Conservation (phyloP, 1,139 yeast genomes). For the Wickerhamiella infanticola region DNA sequence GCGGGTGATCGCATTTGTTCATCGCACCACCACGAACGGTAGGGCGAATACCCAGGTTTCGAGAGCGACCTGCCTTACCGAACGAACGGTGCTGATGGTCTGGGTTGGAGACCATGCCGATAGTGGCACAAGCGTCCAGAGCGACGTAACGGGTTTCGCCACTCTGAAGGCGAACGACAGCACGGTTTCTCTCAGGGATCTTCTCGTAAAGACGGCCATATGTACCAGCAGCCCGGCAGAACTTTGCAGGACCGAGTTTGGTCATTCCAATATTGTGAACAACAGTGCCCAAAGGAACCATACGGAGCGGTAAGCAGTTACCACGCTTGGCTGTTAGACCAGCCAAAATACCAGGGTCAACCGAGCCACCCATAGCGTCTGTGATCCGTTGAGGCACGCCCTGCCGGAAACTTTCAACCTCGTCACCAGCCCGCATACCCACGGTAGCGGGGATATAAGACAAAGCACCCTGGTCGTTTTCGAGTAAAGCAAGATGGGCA, state of each 20-base stretch:
- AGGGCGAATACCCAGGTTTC: slow-evolving; percentile 90
- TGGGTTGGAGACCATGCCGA: slow-evolving; percentile 88
- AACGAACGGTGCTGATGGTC: slow-evolving; percentile 80
- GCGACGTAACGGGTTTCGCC: slow-evolving; percentile 91
- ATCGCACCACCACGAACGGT: slow-evolving; percentile 96
- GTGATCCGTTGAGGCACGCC: slow-evolving; percentile 75
- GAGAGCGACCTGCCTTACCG: slow-evolving; percentile 95
- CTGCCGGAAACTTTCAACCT: slow-evolving; percentile 70
- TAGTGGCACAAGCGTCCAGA: slow-evolving; percentile 78
- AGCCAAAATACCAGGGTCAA: slow-evolving; percentile 84
- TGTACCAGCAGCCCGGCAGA: slow-evolving; percentile 90
- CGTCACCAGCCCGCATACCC: slow-evolving; percentile 85
- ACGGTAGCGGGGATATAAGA: slow-evolving; percentile 83
- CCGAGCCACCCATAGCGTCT: slow-evolving; percentile 64
- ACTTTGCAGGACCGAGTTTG: slow-evolving; percentile 68
- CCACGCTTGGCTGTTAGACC: slow-evolving; percentile 86
- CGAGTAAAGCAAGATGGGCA: slow-evolving; percentile 78
- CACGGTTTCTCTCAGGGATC: slow-evolving; percentile 52
- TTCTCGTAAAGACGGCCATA: slow-evolving; percentile 81
- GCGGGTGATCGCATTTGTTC: slow-evolving; percentile 97
- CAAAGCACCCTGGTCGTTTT: slow-evolving; percentile 28
- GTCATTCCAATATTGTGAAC: slow-evolving; percentile 78
- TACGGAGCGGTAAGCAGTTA: slow-evolving; percentile 77
- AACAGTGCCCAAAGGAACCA: slow-evolving; percentile 89
- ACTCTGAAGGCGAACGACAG: slow-evolving; percentile 66